Conservation (phyloP, 768 basidiomycete genomes). For the Kwoniella heveanensis region DNA sequence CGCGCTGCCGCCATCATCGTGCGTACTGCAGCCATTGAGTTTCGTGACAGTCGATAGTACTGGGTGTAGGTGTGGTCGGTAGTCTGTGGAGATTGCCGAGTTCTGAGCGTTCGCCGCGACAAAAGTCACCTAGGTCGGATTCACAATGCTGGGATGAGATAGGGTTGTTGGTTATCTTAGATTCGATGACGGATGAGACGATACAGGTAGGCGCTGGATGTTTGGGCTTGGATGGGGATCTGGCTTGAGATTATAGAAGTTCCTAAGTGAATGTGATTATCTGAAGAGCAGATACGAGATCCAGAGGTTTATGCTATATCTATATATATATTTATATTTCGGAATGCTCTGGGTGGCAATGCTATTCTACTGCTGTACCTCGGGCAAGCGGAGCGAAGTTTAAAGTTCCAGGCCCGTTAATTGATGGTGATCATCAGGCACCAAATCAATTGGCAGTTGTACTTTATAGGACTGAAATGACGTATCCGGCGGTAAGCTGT, state of each 20-base stretch:
- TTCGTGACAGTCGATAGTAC: background rate
- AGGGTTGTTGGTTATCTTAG: too few relatives aligned
- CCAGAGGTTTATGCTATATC: background rate
- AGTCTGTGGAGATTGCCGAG: too few relatives aligned
- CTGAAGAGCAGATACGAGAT: too few relatives aligned
- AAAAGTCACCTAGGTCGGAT: too few relatives aligned
- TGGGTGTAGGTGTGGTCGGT: background rate
- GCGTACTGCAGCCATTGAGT: conserved; percentile 28
- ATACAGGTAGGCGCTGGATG: too few relatives aligned
- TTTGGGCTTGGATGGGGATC: too few relatives aligned
- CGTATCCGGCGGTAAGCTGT: background rate
- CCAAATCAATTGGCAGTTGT: background rate
- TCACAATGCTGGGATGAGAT: too few relatives aligned
- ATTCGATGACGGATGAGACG: too few relatives aligned
- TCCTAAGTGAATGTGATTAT: too few relatives aligned
- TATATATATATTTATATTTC: background rate
- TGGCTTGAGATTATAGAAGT: too few relatives aligned
- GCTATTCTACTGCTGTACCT: background rate
- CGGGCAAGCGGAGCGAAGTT: background rate
- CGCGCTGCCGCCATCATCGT: conserved; percentile 29
- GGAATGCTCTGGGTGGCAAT: background rate
- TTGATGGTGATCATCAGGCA: conserved; percentile 21
- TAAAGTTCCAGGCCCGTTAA: background rate
- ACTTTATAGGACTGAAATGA: background rate
- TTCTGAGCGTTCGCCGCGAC: too few relatives aligned